These are phyloP conservation scores for Pezicula neosporulosa DNA, from an alignment of 2,329 filamentous ascomycete genomes.

Conservation along the genomic window DNA sequence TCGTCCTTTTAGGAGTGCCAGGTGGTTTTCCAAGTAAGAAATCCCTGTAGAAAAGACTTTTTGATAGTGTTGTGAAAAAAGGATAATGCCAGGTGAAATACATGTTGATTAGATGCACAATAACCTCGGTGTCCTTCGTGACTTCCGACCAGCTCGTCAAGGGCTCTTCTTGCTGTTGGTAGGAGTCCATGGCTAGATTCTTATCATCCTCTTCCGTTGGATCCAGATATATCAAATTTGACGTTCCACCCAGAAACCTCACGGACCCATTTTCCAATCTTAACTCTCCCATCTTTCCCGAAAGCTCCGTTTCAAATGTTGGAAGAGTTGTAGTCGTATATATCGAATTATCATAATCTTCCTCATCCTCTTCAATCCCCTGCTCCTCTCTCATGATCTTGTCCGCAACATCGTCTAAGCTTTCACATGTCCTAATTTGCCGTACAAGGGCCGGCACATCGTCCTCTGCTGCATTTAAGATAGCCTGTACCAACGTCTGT, in stretches of 20 bases:
- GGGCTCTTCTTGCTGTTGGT: constrained; percentile 55
- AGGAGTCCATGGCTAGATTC: constrained; percentile 23
- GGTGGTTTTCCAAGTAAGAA: constrained; percentile 69
- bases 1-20: constrained; percentile 47
- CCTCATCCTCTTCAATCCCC: constrained; percentile 30
- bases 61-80: constrained; percentile 90
- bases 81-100: constrained; percentile 99
- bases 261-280: constrained; percentile 83
- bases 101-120: constrained; percentile 89
- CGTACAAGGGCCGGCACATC: constrained; percentile 79
- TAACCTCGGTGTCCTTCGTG: constrained; percentile 72
- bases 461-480: constrained; percentile 86
- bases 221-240: constrained; percentile 81
- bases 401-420: constrained; percentile 29
- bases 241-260: constrained; percentile 91
- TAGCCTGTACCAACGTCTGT: constrained; percentile 88
- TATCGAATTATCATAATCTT: constrained; percentile 36
- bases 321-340: constrained; percentile 37
- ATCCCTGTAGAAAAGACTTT: constrained; percentile 80
- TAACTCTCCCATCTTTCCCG: constrained; percentile 90
- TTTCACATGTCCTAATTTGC: constrained; percentile 83
- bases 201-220: constrained; percentile 36
- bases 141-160: constrained; percentile 85
- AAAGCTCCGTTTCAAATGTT: constrained; percentile 70
- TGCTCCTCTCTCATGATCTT: constrained; percentile 27